A percentile compares a stretch with the other conserved stretches of the same genome.
Evolutionary conservation across 495 filamentous ascomycete genomes (phyloP).

Genomic region (Opeltia flavorubescens): DNA sequence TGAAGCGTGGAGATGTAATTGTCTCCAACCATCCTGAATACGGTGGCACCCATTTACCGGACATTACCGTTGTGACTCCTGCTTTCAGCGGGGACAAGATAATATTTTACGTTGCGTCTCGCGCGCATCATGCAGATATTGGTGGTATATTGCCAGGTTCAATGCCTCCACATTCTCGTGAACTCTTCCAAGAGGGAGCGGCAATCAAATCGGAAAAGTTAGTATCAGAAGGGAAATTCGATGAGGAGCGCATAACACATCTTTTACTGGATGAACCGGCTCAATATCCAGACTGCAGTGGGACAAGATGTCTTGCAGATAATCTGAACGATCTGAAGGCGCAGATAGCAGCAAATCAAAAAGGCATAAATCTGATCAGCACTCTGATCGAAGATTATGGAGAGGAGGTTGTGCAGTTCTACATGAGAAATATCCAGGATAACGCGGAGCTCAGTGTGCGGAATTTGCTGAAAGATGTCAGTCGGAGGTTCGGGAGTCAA

Average conservation of each 20-base stretch:
- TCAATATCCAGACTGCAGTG: conserved; percentile 72
- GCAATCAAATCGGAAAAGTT: conserved; percentile 90
- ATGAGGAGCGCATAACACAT: conserved; percentile 76
- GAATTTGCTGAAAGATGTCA: conserved; percentile 66
- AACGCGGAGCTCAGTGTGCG: conserved; percentile 83
- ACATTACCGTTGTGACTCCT: conserved; percentile 89
- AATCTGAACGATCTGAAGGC: conserved; percentile 95
- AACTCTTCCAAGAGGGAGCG: conserved; percentile 89
- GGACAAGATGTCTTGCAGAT: conserved; percentile 79
- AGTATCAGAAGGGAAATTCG: conserved; percentile 76
- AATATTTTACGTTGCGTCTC: conserved; percentile 90
- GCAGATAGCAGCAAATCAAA: conserved; percentile 90
- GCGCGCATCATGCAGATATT: conserved; percentile 94
- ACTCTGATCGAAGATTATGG: conserved; percentile 79
- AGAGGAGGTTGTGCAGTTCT: conserved; percentile 81
- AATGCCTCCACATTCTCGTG: conserved; percentile 90
- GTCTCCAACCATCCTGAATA: conserved; percentile 94
- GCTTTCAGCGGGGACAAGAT: conserved; percentile 82
- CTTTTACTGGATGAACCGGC: conserved; percentile 75
- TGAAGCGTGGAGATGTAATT: conserved; percentile 84
- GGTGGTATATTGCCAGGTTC: conserved; percentile 90
- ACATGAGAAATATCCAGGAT: conserved; percentile 87
- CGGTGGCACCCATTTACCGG: conserved; percentile 77
- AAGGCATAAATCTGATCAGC: conserved; percentile 83
- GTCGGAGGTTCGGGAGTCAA: conserved; percentile 59